Evolutionary conservation across 2,329 filamentous ascomycete genomes (phyloP), one percentile per base, ranked within the genome.

Genomic region (Teratosphaeriaceae sp.): DNA sequence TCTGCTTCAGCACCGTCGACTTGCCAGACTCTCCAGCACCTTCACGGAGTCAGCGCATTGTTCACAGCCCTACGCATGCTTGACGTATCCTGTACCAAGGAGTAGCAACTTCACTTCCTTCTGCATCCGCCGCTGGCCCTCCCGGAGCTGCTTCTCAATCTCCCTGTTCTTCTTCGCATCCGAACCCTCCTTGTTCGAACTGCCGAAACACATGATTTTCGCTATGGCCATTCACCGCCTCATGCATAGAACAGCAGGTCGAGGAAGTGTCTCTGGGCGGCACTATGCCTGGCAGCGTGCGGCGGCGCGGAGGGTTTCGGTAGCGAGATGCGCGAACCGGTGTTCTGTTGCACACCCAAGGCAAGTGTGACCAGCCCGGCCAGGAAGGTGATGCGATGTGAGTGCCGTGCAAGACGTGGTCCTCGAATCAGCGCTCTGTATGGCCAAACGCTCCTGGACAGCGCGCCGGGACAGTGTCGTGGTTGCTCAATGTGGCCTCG

Each of bases 1-100:
- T 97, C 74, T 97, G 90, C 72, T 97, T 97, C 53, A 97, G 79
- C 46, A 97, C 89, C 1, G 90, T 97, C 7, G 90, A 96, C 69
- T 97, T 97, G 53, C 90, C 87, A 46, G 85, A 92, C 69, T 97
- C 90, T 62, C 90, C 90, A 58, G 90, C 90, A 65, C 90, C 89
- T 96, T 45, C 35, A 39, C 27, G 49, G 42, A 50, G 60, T 68
- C 52, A 65, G 60, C 49, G 5, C 27, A 24, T 42, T 27, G 24
- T 36, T 16, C 12, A 3, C 9, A 15, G 23, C 19, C n/a, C 5
- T n/a, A 20, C 5, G 15, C 37, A 18, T 24, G 11, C 21, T 11
- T 19, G 26, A 16, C 34, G 36, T 40, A 8, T 19, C 16, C 6
- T 53, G 26, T 76, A 96, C 90, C 90, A 51, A 98, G 76, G 54